phyloP scores from a whole-genome alignment of 768 basidiomycete species.

The Phaffia tasmanica region DNA sequence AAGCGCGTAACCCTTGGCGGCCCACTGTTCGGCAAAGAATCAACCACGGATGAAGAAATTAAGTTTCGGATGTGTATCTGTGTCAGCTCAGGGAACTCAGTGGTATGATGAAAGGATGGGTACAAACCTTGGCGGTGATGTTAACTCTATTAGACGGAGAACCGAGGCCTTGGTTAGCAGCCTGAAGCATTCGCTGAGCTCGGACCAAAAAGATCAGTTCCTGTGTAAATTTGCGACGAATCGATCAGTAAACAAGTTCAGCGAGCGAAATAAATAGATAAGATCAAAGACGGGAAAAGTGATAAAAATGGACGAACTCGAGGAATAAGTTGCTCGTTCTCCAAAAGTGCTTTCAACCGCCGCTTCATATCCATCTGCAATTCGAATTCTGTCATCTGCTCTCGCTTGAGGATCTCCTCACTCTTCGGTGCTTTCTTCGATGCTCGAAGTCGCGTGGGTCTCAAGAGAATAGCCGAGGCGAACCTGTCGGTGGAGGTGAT shows the following conservation, averaged over 20 bases:
- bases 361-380: conserved; percentile 38
- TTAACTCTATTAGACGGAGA: conserved; percentile 84
- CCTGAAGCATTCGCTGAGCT: conserved; percentile 41
- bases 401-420: conserved; percentile 27
- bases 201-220: conserved; percentile 35
- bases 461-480: conserved; percentile 39
- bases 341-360: conserved; percentile 38
- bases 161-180: conserved; percentile 55
- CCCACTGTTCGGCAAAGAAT: conserved; percentile 29
- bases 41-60: background rate
- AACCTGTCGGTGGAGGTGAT: conserved; percentile 24
- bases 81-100: background rate
- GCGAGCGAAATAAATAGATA: background rate
- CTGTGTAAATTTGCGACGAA: background rate
- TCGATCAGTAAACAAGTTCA: background rate
- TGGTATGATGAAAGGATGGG: conserved; percentile 26
- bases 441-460: conserved; percentile 35
- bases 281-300: background rate
- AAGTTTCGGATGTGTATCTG: background rate
- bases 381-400: conserved; percentile 36
- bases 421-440: conserved; percentile 9
- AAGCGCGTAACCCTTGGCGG: conserved; percentile 42
- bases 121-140: conserved; percentile 50
- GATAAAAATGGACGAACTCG: background rate
- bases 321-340: conserved; percentile 37